phyloP scores from a whole-genome alignment of 2,329 filamentous ascomycete species.

The Lecanicillium sp. region DNA sequence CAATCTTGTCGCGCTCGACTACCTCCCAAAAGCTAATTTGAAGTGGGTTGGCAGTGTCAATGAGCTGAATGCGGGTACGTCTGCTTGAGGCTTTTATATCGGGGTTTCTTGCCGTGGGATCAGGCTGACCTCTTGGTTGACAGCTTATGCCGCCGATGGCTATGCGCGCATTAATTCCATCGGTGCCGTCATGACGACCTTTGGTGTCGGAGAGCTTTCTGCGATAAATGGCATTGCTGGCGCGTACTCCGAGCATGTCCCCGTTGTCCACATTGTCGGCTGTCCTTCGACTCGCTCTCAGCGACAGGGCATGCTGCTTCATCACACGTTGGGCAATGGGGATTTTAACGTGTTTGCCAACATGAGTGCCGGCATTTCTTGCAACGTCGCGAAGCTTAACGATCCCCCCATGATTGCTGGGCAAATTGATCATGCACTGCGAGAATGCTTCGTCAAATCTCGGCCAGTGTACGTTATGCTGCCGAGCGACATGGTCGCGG shows the following conservation, averaged over 20 bases:
- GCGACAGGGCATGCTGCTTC: conserved; percentile 44
- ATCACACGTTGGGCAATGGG: conserved; percentile 69
- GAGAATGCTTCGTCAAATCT: conserved; percentile 66
- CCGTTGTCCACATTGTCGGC: conserved; percentile 63
- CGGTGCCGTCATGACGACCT: conserved; percentile 65
- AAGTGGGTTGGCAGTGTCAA: conserved; percentile 66
- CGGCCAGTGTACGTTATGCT: conserved; percentile 80
- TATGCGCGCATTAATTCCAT: conserved; percentile 70
- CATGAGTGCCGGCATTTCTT: conserved; percentile 69
- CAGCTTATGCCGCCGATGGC: conserved; percentile 73
- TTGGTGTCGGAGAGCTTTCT: conserved; percentile 69
- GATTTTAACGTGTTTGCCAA: conserved; percentile 78
- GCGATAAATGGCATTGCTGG: conserved; percentile 69
- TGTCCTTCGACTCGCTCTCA: conserved; percentile 44
- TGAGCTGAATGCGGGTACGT: conserved; percentile 61
- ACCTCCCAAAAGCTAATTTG: conserved; percentile 51
- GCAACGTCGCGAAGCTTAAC: conserved; percentile 63
- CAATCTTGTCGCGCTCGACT: conserved; percentile 64
- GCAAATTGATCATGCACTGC: conserved; percentile 72
- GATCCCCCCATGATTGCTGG: conserved; percentile 62
- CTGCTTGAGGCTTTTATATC: too few species aligned
- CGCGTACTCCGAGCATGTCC: conserved; percentile 66
- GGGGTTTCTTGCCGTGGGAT: conserved; percentile 3
- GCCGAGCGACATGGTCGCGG: conserved; percentile 72
- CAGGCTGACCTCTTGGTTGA: conserved; percentile 14